Evolutionary conservation across 2,329 filamentous ascomycete species (phyloP), one percentile per base, ranked within the genome.

Genomic region (Botrytis porri): DNA sequence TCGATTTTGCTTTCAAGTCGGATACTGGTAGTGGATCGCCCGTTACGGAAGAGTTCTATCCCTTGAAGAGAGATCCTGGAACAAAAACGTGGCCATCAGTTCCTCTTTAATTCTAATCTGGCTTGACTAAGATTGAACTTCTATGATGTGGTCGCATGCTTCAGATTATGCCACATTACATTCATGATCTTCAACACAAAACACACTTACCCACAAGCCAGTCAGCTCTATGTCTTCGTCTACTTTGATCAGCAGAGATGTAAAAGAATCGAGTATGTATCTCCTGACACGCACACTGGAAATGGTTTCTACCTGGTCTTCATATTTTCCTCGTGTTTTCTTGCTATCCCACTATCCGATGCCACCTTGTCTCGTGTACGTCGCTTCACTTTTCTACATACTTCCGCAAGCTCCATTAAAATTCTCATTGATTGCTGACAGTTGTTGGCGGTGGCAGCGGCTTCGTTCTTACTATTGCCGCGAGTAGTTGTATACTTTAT

Each of bases 381-480:
- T 16, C 4, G 51, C 51, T 29, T 18, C n/a, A 29, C 0, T 57
- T 32, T 29, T 9, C n/a, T 14, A 32, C 51, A 57, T 29, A 2
- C n/a, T 57, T 57, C n/a, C 9, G 12, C n/a, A 57, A 18, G 2
- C n/a, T 57, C n/a, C 0, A 29, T 6, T 54, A 8, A 4, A 8
- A n/a, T 57, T 25, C n/a, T 6, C 3, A 3, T 8, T 57, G 51
- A 57, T 29, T 57, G 3, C 6, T 29, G 0, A 4, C 25, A 18
- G 14, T 7, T 32, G 14, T 8, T 18, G 14, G 7, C 4, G 14
- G 3, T 18, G 0, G 14, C 1, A 18, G 3, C 16, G 6, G 7
- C 1, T 22, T 10, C 20, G 4, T 54, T 1, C 14, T 16, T n/a
- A 4, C 7, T 29, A 8, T 29, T 18, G 1, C 32, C 2, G 51